Evolutionary conservation across 441 rosid genomes (phyloP).

Genomic region (Syzygium syzygioides): DNA sequence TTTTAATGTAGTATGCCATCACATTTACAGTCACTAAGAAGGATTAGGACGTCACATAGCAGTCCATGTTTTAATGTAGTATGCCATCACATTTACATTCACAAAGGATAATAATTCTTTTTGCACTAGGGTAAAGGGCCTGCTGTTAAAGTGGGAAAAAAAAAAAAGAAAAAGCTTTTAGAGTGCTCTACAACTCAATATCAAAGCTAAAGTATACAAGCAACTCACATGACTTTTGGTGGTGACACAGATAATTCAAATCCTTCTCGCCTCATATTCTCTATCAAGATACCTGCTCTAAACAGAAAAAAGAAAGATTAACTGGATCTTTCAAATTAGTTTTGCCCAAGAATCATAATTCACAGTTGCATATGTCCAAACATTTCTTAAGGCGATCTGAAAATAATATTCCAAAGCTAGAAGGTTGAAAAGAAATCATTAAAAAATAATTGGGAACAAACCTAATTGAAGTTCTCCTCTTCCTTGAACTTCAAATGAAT

Average conservation of each 20-base stretch:
- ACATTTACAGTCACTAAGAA: neutral
- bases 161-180: neutral
- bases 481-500: constrained; percentile 92
- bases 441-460: constrained; percentile 28
- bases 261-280: constrained; percentile 98
- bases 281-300: constrained; percentile 80
- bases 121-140: neutral
- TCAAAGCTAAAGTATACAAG: neutral
- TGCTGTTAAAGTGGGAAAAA: neutral
- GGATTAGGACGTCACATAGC: neutral
- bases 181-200: neutral
- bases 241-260: constrained; percentile 95
- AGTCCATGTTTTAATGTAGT: neutral
- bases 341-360: neutral
- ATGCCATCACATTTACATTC: neutral
- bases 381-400: neutral
- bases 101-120: neutral
- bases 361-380: neutral
- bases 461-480: constrained; percentile 99
- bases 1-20: neutral
- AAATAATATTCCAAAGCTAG: neutral
- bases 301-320: neutral
- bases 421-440: neutral
- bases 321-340: neutral
- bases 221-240: constrained; percentile 90